Percentiles rank a stretch among this genome's conserved stretches.
phyloP scores from a whole-genome alignment of 2,329 filamentous ascomycete genomes.

The Exophiala oligosperma region DNA sequence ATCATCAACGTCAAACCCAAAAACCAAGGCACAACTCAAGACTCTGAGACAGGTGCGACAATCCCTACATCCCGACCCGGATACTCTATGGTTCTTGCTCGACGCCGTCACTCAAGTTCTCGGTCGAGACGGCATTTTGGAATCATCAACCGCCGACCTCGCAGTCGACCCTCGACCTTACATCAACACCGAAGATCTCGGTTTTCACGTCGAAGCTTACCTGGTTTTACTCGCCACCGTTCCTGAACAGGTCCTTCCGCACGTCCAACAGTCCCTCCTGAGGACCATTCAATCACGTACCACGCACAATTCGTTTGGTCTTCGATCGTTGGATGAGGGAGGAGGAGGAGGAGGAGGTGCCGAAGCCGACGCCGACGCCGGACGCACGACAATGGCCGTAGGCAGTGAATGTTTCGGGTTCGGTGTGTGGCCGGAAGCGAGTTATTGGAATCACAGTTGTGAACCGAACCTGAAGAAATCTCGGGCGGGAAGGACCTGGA shows the following conservation, averaged over 20 bases:
- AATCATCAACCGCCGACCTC: background rate
- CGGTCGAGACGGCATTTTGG: background rate
- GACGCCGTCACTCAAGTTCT: background rate
- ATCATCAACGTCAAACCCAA: background rate
- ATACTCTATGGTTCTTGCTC: background rate
- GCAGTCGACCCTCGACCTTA: background rate
- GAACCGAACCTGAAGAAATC: constrained; percentile 15
- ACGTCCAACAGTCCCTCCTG: constrained; percentile 1
- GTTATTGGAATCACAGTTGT: constrained; percentile 23
- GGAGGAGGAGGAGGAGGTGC: background rate
- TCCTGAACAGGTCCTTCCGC: background rate
- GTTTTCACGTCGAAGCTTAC: constrained; percentile 6
- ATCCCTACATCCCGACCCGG: background rate
- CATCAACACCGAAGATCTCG: constrained; percentile 1
- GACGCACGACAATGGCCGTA: constrained; percentile 1
- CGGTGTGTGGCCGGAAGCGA: constrained; percentile 21
- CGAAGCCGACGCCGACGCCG: background rate
- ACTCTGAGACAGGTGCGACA: background rate
- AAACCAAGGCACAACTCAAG: background rate
- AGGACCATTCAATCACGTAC: constrained; percentile 11
- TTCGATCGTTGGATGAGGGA: constrained; percentile 10
- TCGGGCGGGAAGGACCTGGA: constrained; percentile 14
- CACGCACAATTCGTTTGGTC: constrained; percentile 20
- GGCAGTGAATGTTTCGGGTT: constrained; percentile 17
- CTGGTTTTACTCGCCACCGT: constrained; percentile 6